These are phyloP conservation scores for Porphyridium purpureum DNA, from an alignment of 23 red algal species.

Conservation along the genomic window DNA sequence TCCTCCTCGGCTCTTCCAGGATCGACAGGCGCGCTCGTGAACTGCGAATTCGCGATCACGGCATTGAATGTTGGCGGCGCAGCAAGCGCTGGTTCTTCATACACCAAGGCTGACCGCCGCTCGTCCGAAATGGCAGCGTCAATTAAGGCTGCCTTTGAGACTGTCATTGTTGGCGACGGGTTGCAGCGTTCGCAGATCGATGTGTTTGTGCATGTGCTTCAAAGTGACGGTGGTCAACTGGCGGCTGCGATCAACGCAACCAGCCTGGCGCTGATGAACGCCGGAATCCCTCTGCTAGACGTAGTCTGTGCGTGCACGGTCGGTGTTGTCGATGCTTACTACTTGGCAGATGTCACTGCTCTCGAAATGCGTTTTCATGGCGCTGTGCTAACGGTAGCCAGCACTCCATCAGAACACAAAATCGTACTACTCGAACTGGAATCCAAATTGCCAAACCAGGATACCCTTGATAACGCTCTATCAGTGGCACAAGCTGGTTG, in stretches of 20 bases:
- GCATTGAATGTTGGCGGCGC: neutral
- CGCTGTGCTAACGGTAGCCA: neutral
- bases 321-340: neutral
- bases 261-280: conserved; percentile 38
- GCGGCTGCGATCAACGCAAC: conserved; percentile 83
- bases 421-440: too few relatives aligned
- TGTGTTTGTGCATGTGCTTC: conserved; percentile 76
- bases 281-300: neutral
- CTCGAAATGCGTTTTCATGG: neutral
- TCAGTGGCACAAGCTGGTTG: too few relatives aligned
- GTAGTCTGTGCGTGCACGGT: neutral
- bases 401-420: too few relatives aligned
- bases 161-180: conserved; percentile 24
- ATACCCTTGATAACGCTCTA: too few relatives aligned
- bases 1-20: too few relatives aligned
- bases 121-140: neutral
- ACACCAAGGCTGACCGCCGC: neutral
- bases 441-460: too few relatives aligned
- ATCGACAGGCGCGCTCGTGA: neutral
- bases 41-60: neutral
- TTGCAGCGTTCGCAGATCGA: conserved; percentile 44
- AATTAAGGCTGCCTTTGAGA: conserved; percentile 30
- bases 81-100: neutral
- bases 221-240: conserved; percentile 59
- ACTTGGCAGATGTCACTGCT: neutral